Evolutionary conservation across 2,329 filamentous ascomycete genomes (phyloP), one percentile per base, ranked within the genome.

Genomic region (Fusarium marasasianum): DNA sequence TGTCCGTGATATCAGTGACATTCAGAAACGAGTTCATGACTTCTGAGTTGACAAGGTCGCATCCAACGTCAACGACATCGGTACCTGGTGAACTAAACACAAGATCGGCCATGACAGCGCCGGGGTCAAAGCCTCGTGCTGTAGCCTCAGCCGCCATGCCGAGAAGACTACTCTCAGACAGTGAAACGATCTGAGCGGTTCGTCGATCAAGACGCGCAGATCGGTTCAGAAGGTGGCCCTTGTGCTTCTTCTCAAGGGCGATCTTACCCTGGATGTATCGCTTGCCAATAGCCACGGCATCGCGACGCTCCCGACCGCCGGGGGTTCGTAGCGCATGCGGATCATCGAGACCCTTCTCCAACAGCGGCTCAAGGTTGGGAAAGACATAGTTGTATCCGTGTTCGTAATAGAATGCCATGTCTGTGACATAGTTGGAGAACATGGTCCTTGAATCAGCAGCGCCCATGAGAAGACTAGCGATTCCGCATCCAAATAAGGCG

Each of bases 351-450:
- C 75, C 74, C 33, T 63, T 72, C 24, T 77, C 62, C 15, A 76
- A 22, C 4, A 76, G 60, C 2, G 73, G 64, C 18, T 76, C 75
- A 6, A 76, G 70, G 17, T 70, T 67, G 5, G 74, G 74, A 7
- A 76, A 76, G n/a, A 76, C 72, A 15, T 76, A 77, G 64, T 76
- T 76, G 62, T 76, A 76, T 15, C 75, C 75, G 38, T 76, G 75
- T 37, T 76, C 75, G 33, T 76, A 76, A 62, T 76, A 76, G 4
- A 76, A 76, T 0, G 70, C 75, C 75, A 76, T 76, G 47, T 76
- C 75, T 0, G 75, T 76, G 5, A 77, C 72, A 26, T 76, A 76
- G 47, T 76, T 76, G 40, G 75, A 77, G 60, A 76, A 76, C 75
- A 77, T 77, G 57, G 75, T 77, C 9, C 10, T 13, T 10, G 59